Conservation (phyloP, 805 yeast genomes). For the Metschnikowia bowlesiae region DNA sequence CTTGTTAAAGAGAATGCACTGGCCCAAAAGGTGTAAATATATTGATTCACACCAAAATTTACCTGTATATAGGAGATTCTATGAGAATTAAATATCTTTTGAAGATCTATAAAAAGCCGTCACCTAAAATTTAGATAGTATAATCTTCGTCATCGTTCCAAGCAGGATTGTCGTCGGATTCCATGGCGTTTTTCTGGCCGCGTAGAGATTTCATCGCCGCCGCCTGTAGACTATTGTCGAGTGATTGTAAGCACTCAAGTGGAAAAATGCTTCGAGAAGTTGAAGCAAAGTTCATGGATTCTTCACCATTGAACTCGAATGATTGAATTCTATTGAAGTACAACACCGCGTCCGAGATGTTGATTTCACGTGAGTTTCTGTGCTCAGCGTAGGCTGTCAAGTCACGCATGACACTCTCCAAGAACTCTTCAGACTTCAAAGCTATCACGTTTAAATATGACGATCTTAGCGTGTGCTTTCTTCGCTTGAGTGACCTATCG, state of each 20-base stretch:
- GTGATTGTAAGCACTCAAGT: constrained; percentile 28
- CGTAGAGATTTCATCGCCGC: constrained; percentile 1
- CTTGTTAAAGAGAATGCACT: constrained; percentile 34
- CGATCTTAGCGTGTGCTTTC: constrained; percentile 5
- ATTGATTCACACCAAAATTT: background rate
- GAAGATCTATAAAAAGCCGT: background rate
- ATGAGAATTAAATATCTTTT: background rate
- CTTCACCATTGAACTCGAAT: constrained; percentile 11
- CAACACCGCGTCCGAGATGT: constrained; percentile 32
- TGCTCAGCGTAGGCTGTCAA: constrained; percentile 36
- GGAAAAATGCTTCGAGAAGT: constrained; percentile 37
- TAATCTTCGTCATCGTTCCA: background rate
- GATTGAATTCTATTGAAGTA: constrained; percentile 30
- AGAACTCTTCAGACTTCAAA: constrained; percentile 28
- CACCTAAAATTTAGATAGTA: background rate
- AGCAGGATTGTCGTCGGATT: background rate
- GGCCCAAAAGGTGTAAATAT: background rate
- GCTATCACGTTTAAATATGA: constrained; percentile 21
- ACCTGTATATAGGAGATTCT: background rate
- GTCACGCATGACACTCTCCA: constrained; percentile 28
- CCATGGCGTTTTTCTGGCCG: background rate
- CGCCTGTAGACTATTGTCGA: constrained; percentile 27
- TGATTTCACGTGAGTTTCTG: constrained; percentile 25
- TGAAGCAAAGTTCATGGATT: constrained; percentile 22
- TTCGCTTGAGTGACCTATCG: constrained; percentile 2